These are phyloP conservation scores for Sonneratia alba DNA, from an alignment of 345 rosid species.

Conservation along the genomic window DNA sequence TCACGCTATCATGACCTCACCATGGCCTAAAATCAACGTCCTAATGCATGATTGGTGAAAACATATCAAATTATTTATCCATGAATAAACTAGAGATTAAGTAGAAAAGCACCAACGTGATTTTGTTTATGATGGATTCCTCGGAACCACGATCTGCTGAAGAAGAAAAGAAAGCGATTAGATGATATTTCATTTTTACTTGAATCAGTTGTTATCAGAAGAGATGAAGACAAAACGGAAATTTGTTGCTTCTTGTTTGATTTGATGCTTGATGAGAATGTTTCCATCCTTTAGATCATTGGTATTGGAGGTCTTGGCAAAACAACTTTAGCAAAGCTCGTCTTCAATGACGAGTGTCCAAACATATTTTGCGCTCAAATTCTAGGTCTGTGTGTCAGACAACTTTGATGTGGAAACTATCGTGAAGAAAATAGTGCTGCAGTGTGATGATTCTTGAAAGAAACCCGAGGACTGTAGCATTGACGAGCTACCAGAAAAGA, in stretches of 20 bases:
- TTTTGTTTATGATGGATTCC: too few relatives aligned
- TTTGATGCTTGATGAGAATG: background rate
- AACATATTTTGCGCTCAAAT: background rate
- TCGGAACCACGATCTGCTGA: too few relatives aligned
- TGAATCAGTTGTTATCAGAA: background rate
- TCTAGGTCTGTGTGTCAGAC: background rate
- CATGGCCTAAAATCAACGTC: too few relatives aligned
- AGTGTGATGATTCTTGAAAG: background rate
- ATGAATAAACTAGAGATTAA: too few relatives aligned
- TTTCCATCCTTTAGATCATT: background rate
- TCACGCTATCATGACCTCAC: too few relatives aligned
- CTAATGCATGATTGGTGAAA: too few relatives aligned
- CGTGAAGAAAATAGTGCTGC: background rate
- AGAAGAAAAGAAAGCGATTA: too few relatives aligned
- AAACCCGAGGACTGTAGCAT: background rate
- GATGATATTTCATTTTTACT: too few relatives aligned
- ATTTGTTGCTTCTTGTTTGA: background rate
- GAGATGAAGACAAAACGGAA: background rate
- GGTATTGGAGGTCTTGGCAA: slow-evolving; percentile 1
- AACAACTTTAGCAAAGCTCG: background rate
- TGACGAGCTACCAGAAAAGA: too few relatives aligned
- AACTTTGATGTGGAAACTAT: background rate
- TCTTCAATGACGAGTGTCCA: background rate
- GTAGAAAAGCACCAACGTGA: too few relatives aligned
- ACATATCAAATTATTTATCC: too few relatives aligned